These are phyloP conservation scores for Penicillium flavigenum DNA, from an alignment of 495 filamentous ascomycete species.

Conservation along the genomic window DNA sequence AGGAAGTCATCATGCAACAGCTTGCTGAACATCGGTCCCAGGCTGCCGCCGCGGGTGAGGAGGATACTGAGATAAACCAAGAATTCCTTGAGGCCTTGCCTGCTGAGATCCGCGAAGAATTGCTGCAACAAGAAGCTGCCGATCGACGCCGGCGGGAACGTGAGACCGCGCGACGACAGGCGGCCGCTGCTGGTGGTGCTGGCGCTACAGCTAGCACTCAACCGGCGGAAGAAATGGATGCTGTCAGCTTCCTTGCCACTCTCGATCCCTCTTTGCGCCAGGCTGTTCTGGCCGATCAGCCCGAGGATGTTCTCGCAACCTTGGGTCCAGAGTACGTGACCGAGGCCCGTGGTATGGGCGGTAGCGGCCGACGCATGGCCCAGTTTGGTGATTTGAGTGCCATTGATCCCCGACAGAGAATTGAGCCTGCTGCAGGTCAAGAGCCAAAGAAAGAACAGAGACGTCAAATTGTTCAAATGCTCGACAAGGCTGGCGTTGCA, in stretches of 20 bases:
- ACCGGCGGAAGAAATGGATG: conserved; percentile 80
- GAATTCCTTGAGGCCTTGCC: conserved; percentile 95
- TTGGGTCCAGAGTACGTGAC: conserved; percentile 80
- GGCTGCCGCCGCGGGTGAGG: conserved; percentile 75
- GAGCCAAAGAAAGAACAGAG: conserved; percentile 68
- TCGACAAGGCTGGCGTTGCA: conserved; percentile 93
- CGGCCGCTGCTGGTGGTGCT: conserved; percentile 48
- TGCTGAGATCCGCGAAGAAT: conserved; percentile 81
- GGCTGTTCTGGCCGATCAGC: conserved; percentile 84
- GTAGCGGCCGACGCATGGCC: conserved; percentile 53
- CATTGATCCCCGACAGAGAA: conserved; percentile 46
- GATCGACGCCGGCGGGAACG: conserved; percentile 89
- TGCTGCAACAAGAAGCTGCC: conserved; percentile 82
- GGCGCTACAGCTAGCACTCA: conserved; percentile 35
- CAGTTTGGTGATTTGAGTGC: conserved; percentile 58
- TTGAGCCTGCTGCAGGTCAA: conserved; percentile 41
- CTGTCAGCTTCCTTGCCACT: conserved; percentile 87
- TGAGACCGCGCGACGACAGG: conserved; percentile 66
- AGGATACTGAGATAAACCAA: conserved; percentile 81
- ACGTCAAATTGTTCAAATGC: conserved; percentile 85
- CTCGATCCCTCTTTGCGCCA: conserved; percentile 82
- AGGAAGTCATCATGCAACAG: conserved; percentile 91
- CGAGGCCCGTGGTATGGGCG: conserved; percentile 72
- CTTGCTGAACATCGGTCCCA: conserved; percentile 77
- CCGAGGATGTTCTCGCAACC: conserved; percentile 82